Evolutionary conservation across 2,329 filamentous ascomycete species (phyloP).

Genomic region (Hansfordia pulvinata): DNA sequence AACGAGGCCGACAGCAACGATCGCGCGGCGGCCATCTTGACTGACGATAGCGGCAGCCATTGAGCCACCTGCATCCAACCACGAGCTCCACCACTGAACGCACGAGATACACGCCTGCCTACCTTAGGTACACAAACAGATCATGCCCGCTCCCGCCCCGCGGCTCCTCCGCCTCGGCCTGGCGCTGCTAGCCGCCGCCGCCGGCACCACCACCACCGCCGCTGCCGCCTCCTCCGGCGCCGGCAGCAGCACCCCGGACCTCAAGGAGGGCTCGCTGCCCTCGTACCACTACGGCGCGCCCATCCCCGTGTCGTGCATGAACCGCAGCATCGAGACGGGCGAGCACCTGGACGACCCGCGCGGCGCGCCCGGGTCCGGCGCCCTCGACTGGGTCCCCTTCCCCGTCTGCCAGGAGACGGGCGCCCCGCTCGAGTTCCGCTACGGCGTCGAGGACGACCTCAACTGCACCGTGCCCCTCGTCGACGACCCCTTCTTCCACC

Average conservation of each 20-base stretch:
- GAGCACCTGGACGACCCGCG: slow-evolving; percentile 74
- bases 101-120: too few species aligned
- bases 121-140: too few species aligned
- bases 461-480: slow-evolving; percentile 75
- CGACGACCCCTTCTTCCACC: slow-evolving; percentile 70
- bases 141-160: background rate
- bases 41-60: too few species aligned
- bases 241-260: slow-evolving; percentile 6
- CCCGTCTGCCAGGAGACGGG: slow-evolving; percentile 80
- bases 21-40: too few species aligned
- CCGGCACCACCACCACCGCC: background rate
- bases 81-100: too few species aligned
- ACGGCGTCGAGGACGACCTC: slow-evolving; percentile 68
- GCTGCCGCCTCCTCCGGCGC: too few species aligned
- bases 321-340: slow-evolving; percentile 69
- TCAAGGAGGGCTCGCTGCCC: slow-evolving; percentile 31
- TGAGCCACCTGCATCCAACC: too few species aligned
- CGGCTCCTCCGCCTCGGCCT: background rate
- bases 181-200: background rate
- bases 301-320: slow-evolving; percentile 61
- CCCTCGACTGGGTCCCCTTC: slow-evolving; percentile 88
- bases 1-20: too few species aligned
- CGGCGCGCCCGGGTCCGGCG: too few species aligned
- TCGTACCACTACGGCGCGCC: slow-evolving; percentile 54
- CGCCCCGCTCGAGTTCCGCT: slow-evolving; percentile 69